phyloP scores from a whole-genome alignment of 805 yeast genomes.

The Geotrichum ghanense region DNA sequence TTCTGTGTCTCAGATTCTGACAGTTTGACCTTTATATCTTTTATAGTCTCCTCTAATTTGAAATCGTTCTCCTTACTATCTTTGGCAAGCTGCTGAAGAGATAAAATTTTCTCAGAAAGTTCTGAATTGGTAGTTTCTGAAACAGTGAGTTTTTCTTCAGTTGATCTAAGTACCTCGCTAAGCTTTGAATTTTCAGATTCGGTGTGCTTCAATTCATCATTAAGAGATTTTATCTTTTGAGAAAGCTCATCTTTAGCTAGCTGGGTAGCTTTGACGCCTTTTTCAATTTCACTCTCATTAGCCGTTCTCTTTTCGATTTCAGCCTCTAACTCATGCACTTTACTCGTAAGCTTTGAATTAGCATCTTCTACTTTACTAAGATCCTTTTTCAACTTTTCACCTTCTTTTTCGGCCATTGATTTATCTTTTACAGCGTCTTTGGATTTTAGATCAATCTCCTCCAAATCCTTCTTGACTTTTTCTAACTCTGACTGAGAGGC shows the following conservation, averaged over 20 bases:
- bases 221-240: too few relatives aligned
- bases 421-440: slow-evolving; percentile 1
- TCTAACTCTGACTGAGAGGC: too few relatives aligned
- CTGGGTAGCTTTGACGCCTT: slow-evolving; percentile 6
- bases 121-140: too few relatives aligned
- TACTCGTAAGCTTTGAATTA: slow-evolving; percentile 2
- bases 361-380: slow-evolving; percentile 2
- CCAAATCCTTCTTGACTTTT: neutral
- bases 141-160: too few relatives aligned
- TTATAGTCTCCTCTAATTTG: slow-evolving; percentile 1
- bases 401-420: slow-evolving; percentile 1
- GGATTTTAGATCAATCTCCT: neutral
- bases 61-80: too few relatives aligned
- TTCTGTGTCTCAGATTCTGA: slow-evolving; percentile 6
- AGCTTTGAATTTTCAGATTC: too few relatives aligned
- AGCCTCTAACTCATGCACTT: slow-evolving; percentile 6
- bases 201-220: too few relatives aligned
- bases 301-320: slow-evolving; percentile 6
- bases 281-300: slow-evolving; percentile 7
- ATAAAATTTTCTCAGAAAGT: too few relatives aligned
- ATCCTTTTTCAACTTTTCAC: slow-evolving; percentile 2
- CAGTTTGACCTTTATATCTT: slow-evolving; percentile 7
- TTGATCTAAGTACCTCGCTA: too few relatives aligned
- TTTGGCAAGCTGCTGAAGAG: too few relatives aligned
- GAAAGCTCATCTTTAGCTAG: too few relatives aligned